These are phyloP conservation scores for Quercus bicolor DNA, from an alignment of 306 rosid species.

Conservation along the genomic window DNA sequence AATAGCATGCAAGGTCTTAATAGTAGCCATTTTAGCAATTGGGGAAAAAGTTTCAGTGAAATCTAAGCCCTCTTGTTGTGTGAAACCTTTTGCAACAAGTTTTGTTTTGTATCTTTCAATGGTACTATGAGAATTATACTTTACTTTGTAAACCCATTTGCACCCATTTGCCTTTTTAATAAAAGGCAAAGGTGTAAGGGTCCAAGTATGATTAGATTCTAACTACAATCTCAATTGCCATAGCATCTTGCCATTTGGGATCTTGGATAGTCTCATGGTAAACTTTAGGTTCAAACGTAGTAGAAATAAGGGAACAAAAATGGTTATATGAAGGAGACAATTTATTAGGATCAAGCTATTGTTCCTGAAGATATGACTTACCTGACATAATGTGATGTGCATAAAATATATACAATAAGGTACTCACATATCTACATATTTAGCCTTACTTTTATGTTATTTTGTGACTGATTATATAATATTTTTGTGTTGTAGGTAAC, in stretches of 20 bases:
- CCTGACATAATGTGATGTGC: no score
- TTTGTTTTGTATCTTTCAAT: background rate
- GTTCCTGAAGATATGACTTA: no score
- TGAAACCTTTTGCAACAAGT: background rate
- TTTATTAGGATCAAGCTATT: no score
- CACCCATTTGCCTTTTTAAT: background rate
- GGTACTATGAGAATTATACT: background rate
- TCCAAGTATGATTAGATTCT: background rate
- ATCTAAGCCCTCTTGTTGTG: background rate
- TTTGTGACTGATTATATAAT: no score
- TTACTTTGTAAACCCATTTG: background rate
- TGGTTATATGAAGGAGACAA: no score
- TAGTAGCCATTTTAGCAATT: background rate
- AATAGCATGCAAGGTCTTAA: no score
- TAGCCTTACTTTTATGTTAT: no score
- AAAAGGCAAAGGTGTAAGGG: background rate
- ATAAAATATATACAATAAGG: no score
- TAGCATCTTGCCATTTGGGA: background rate
- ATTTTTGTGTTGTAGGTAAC: no score
- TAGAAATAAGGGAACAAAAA: no score
- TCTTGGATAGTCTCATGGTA: background rate
- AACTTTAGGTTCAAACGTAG: background rate
- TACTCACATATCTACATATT: no score
- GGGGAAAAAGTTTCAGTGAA: background rate
- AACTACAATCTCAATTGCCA: background rate